Conservation (phyloP, 768 basidiomycete species). For the Phylloporus sp. region DNA sequence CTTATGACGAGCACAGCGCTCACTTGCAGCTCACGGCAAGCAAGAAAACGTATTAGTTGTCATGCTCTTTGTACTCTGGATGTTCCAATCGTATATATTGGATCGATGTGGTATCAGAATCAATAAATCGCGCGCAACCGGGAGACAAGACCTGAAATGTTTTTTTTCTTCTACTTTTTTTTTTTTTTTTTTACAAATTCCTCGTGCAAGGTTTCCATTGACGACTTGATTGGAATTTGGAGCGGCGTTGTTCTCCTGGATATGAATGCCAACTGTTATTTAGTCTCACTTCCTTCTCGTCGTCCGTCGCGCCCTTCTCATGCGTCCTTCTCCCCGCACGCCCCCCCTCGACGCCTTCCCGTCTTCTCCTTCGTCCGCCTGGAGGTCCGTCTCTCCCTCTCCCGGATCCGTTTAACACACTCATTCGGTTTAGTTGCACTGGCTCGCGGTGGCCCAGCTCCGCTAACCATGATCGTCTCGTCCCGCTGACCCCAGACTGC, state of each 20-base stretch:
- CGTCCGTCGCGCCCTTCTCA: not conserved
- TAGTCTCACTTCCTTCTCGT: not conserved
- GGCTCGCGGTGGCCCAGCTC: slow-evolving; percentile 16
- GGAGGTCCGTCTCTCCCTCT: slow-evolving; percentile 20
- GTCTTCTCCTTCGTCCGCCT: slow-evolving; percentile 21
- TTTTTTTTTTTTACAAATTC: slow-evolving; percentile 1
- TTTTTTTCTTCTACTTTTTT: no score
- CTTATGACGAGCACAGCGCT: slow-evolving; percentile 93
- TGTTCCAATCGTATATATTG: not conserved
- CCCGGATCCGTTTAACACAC: not conserved
- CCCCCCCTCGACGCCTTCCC: slow-evolving; percentile 3
- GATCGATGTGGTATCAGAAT: not conserved
- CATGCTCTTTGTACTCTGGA: not conserved
- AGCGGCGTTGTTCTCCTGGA: slow-evolving; percentile 12
- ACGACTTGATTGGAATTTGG: not conserved
- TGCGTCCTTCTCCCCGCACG: slow-evolving; percentile 3
- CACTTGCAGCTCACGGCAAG: slow-evolving; percentile 80
- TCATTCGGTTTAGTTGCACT: not conserved
- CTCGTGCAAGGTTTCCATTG: not conserved
- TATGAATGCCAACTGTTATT: slow-evolving; percentile 7
- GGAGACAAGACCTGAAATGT: no score
- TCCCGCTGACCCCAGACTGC: slow-evolving; percentile 20
- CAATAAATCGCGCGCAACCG: no score
- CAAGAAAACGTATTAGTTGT: slow-evolving; percentile 63
- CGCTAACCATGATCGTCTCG: slow-evolving; percentile 6